These are phyloP conservation scores for Astrephomene gubernaculifera DNA, from an alignment of 139 green algal species.

Conservation along the genomic window DNA sequence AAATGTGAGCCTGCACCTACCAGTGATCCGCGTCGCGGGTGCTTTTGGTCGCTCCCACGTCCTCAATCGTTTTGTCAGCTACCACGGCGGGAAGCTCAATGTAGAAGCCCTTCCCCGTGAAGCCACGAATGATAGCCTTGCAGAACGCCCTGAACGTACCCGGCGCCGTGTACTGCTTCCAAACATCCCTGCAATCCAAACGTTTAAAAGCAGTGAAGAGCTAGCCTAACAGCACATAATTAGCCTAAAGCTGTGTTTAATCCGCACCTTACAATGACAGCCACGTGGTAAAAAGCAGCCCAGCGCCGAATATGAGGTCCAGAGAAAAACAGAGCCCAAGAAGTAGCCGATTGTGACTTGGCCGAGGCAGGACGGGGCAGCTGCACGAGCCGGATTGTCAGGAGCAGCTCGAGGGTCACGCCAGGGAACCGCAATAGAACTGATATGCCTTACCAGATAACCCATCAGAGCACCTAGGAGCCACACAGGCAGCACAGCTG, in stretches of 20 bases:
- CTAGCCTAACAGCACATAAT: too few species aligned
- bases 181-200: constrained; percentile 72
- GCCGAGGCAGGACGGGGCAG: constrained; percentile 51
- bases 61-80: background rate
- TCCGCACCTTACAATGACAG: constrained; percentile 55
- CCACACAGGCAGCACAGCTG: constrained; percentile 50
- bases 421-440: background rate
- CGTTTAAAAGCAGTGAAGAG: too few species aligned
- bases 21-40: constrained; percentile 50
- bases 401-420: background rate
- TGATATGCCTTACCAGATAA: constrained; percentile 39
- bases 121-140: constrained; percentile 49
- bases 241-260: too few species aligned
- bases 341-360: constrained; percentile 18
- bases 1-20: constrained; percentile 42
- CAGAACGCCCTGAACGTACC: constrained; percentile 76
- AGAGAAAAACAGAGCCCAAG: constrained; percentile 10
- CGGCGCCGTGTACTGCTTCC: constrained; percentile 68
- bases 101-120: constrained; percentile 60
- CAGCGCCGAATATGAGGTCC: constrained; percentile 11
- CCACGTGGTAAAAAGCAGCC: constrained; percentile 42
- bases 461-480: constrained; percentile 45
- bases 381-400: constrained; percentile 48
- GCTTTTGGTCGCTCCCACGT: constrained; percentile 4
- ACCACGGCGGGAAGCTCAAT: constrained; percentile 58